These are phyloP conservation scores for Solanum chacoense DNA, from an alignment of 305 asterid genomes.

Conservation along the genomic window DNA sequence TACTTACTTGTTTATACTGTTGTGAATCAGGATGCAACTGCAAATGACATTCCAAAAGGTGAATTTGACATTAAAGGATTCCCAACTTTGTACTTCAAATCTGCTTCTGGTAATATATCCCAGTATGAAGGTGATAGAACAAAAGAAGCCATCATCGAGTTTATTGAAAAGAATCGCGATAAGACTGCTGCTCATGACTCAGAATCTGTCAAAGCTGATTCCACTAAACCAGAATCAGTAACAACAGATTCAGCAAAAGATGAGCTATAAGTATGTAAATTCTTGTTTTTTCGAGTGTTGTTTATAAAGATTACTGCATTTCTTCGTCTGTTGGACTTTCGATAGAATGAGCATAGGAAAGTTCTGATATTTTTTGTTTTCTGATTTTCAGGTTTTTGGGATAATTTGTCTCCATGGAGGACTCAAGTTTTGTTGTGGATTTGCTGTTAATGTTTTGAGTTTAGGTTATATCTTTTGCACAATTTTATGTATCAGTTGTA, in stretches of 20 bases:
- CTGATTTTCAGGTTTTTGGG: not conserved
- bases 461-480: not conserved
- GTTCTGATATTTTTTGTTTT: not conserved
- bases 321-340: not conserved
- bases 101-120: conserved; percentile 48
- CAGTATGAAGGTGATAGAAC: conserved; percentile 54
- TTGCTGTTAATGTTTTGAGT: not conserved
- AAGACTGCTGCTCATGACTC: conserved; percentile 21
- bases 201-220: conserved; percentile 1
- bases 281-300: not conserved
- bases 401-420: not conserved
- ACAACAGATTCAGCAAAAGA: conserved; percentile 27
- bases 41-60: conserved; percentile 53
- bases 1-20: not conserved
- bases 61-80: conserved; percentile 56
- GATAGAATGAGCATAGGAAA: not conserved
- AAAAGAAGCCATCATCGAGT: conserved; percentile 52
- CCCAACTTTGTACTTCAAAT: conserved; percentile 74
- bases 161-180: conserved; percentile 42
- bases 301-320: not conserved
- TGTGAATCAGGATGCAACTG: conserved; percentile 52
- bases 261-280: conserved; percentile 34
- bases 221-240: conserved; percentile 12
- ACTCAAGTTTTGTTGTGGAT: not conserved
- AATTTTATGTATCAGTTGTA: not conserved